These are phyloP conservation scores for Collybia mongolica DNA, from an alignment of 768 basidiomycete species.

Conservation along the genomic window DNA sequence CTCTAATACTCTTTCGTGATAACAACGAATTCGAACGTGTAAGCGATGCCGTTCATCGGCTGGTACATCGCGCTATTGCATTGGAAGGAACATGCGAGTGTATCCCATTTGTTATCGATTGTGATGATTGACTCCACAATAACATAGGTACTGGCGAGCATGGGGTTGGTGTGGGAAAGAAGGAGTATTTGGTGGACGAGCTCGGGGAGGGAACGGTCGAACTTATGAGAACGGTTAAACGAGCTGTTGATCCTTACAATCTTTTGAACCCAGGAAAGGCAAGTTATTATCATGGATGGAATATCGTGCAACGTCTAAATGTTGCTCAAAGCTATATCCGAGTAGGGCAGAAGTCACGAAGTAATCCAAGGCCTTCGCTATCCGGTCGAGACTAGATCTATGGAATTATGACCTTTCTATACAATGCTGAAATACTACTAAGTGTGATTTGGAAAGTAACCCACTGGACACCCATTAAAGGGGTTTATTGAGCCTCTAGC, in stretches of 20 bases:
- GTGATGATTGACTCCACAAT: constrained; percentile 2
- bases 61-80: constrained; percentile 68
- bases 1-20: constrained; percentile 55
- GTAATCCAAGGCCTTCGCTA: too few species aligned
- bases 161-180: constrained; percentile 86
- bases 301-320: neutral
- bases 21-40: constrained; percentile 57
- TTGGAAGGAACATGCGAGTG: constrained; percentile 75
- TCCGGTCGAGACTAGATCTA: too few species aligned
- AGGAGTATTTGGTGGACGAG: constrained; percentile 79
- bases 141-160: constrained; percentile 78
- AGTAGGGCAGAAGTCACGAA: neutral
- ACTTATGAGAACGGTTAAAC: constrained; percentile 85
- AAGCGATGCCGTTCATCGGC: constrained; percentile 62
- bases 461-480: too few species aligned
- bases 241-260: constrained; percentile 73
- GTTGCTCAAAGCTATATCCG: neutral
- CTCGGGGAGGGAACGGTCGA: constrained; percentile 80
- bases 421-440: too few species aligned
- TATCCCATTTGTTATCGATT: neutral
- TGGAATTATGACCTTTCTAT: too few species aligned
- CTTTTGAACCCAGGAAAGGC: constrained; percentile 88
- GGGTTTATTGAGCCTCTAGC: too few species aligned
- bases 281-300: neutral
- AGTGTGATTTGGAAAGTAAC: too few species aligned